A percentile compares a stretch with the other conserved stretches of the same genome.
These are phyloP conservation scores for Ilex paraguariensis DNA, from an alignment of 305 asterid genomes.

Conservation along the genomic window DNA sequence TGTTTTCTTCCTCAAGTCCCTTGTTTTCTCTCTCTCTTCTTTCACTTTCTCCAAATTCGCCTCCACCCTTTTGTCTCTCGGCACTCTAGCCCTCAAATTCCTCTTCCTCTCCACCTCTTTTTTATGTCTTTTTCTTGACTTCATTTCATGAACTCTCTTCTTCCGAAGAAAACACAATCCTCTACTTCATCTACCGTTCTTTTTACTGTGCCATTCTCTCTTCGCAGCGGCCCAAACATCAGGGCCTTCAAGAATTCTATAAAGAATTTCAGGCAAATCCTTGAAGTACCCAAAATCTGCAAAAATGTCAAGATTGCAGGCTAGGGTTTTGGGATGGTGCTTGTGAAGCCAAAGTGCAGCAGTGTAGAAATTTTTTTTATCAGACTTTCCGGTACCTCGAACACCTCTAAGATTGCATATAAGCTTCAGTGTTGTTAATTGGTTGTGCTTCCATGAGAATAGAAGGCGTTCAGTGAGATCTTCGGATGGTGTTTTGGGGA, in stretches of 20 bases:
- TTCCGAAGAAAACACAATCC: no score
- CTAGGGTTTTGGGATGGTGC: slow-evolving; percentile 27
- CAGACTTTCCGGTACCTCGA: slow-evolving; percentile 38
- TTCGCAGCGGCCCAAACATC: no score
- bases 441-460: slow-evolving; percentile 27
- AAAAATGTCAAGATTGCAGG: slow-evolving; percentile 21
- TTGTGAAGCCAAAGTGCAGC: slow-evolving; percentile 29
- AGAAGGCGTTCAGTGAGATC: slow-evolving; percentile 6
- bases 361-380: slow-evolving; percentile 29
- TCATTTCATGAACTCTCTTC: no score
- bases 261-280: no score
- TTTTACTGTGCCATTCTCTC: no score
- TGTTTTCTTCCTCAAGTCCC: slow-evolving; percentile 20
- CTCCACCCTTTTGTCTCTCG: no score
- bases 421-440: slow-evolving; percentile 22
- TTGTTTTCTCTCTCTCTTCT: slow-evolving; percentile 18
- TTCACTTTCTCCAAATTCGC: slow-evolving; percentile 4
- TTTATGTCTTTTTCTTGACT: no score
- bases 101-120: no score
- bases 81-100: no score
- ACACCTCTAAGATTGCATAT: slow-evolving; percentile 35
- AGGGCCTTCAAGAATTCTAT: no score
- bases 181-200: no score
- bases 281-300: slow-evolving; percentile 29
- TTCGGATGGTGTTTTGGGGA: no score